Evolutionary conservation across 2,329 filamentous ascomycete species (phyloP), one percentile per base, ranked within the genome.

Genomic region (Claviceps citrina): DNA sequence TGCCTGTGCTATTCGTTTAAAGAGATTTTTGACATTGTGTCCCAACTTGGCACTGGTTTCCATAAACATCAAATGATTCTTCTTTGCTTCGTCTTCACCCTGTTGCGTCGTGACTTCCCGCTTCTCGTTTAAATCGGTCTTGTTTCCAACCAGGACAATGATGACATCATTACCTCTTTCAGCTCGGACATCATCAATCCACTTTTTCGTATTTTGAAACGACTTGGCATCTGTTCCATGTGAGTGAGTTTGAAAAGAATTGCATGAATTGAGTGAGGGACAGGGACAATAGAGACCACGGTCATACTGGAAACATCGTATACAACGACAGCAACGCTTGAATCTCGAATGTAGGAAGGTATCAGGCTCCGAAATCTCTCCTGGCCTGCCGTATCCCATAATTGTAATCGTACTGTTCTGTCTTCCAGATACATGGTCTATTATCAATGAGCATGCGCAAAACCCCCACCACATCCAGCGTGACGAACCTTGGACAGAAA

Each of bases 391-490:
- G 91, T 98, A 62, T 98, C 91, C 91, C 91, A 98, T 46, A 98
- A 75, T 61, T 98, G 91, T 61, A 98, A 73, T 56, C 93, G 83
- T 46, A 98, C 91, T 31, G 91, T 98, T 59, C 91, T 78, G 68
- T 98, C 91, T 67, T 98, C 91, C 46, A 98, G 81, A 65, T 98
- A 98, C 93, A 98, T 98, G 41, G 91, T 98, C 84, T 60, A 13
- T 7, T 22, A 10, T 12, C 18, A 7, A 40, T 47, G 36, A 43
- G 30, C 22, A 35, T 19, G 35, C 16, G 31, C 30, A 7, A 22
- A 25, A 31, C 7, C 7, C 16, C 30, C 7, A 32, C 13, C 5
- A 10, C 24, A n/a, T 16, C 20, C 7, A 20, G n/a, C 7, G 10
- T 24, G 3, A 19, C 52, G 60, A 70, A 84, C 85, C 81, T 98